Evolutionary conservation across 1,284 basidiomycete species (phyloP), one percentile per base, ranked within the genome.

Genomic region (Leccinum pallidistipes): DNA sequence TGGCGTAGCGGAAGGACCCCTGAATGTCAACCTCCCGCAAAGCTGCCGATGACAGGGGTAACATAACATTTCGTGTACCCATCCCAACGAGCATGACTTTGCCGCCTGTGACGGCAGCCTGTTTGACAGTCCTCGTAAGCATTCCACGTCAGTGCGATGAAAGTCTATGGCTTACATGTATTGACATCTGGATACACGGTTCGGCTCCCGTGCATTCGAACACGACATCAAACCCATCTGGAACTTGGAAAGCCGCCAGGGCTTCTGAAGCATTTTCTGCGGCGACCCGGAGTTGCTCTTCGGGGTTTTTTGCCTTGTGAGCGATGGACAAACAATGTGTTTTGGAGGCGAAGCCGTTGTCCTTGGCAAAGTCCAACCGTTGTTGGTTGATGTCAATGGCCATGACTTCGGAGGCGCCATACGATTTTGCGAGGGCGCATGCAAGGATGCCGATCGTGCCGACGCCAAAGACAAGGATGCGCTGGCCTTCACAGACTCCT

Each of bases 151-250:
- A 65, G 50, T 45, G 58, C 58, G 57, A 62, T 38, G 40, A 60
- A 61, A 61, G 59, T 63, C 57, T 56, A 62, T 62, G 27, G 76
- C 90, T 81, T 77, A 92, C 91, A 77, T 91, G 85, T 66, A 94
- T 83, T 57, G 90, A 88, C 85, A 93, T 88, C 74, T 95, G 92
- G 74, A 95, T 94, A 72, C 91, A 94, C 32, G 86, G 82, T 75
- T 96, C 94, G 2, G 94, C 94, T 66, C 96, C 96, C 5, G 95
- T 97, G 77, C 96, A 98, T 76, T 98, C 96, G 70, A 95, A 93
- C 40, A 97, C 89, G 68, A 92, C 81, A 76, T 98, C 95, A 76
- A 95, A 97, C 12, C 95, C 95, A 34, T 92, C 87, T 24, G 82
- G 80, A 62, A 86, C 78, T 59, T 79, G 81, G 70, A 90, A 88